Base-by-base conservation (phyloP, 768 basidiomycete species). In the Tremella mesenterica region DNA sequence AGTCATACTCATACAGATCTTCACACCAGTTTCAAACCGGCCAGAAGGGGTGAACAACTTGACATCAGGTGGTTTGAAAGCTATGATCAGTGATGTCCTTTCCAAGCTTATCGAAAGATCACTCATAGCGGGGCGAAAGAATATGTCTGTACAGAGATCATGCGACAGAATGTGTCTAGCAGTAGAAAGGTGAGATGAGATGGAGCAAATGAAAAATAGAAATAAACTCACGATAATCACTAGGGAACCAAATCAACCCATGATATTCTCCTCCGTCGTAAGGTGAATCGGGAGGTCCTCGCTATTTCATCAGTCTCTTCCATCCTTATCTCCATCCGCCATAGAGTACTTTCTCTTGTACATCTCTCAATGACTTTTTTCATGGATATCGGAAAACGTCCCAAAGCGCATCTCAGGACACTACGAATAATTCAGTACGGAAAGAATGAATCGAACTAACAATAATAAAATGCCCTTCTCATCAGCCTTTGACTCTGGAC, bases 41-140 rank as follows among this genome's bases (percentile, higher is more conserved):
- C 74, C 74, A 2, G 66, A 69, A 5, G 74, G 74, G 8, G 74
- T 76, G 54, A 73, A 71, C 58, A 89, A 87, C 81, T 93, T 93
- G 76, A 97, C 91, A 50, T 91, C 91, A 48, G 91, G 92, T 0
- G 91, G 91, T 73, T 90, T 93, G 78, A 95, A 93, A 2, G 88
- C 63, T 58, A 23, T 44, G 49, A 48, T n/a, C n/a, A n/a, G n/a
- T n/a, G n/a, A n/a, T n/a, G n/a, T n/a, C n/a, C n/a, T n/a, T n/a
- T n/a, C n/a, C n/a, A n/a, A n/a, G n/a, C n/a, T n/a, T n/a, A n/a
- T n/a, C n/a, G n/a, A n/a, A n/a, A n/a, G n/a, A n/a, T n/a, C n/a
- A n/a, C n/a, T n/a, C n/a, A n/a, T n/a, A n/a, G n/a, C n/a, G n/a
- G n/a, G n/a, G n/a, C n/a, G n/a, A n/a, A n/a, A n/a, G n/a, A n/a